Evolutionary conservation across 1,284 basidiomycete genomes (phyloP).

Genomic region (Flammula alnicola): DNA sequence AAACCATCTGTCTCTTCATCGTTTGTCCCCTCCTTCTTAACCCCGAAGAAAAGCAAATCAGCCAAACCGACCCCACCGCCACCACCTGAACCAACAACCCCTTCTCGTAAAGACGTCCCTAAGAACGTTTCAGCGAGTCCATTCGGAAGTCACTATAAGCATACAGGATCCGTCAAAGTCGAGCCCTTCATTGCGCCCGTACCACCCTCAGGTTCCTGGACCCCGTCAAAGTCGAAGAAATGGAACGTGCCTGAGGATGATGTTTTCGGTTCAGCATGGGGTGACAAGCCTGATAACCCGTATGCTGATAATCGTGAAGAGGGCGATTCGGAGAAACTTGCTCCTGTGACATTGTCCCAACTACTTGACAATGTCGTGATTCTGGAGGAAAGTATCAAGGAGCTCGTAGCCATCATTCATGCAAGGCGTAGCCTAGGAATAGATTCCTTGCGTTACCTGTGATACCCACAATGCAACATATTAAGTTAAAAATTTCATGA

Average conservation of each 20-base stretch:
- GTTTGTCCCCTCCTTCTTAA: constrained; percentile 73
- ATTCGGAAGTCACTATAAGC: constrained; percentile 85
- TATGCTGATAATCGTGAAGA: constrained; percentile 32
- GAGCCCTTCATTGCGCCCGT: constrained; percentile 70
- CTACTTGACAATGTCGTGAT: constrained; percentile 95
- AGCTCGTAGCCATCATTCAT: constrained; percentile 87
- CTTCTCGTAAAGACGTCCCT: constrained; percentile 41
- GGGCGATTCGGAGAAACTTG: constrained; percentile 41
- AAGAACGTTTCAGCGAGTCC: constrained; percentile 71
- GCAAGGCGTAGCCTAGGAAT: constrained; percentile 87
- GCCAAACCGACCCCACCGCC: constrained; percentile 37
- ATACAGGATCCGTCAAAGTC: constrained; percentile 75
- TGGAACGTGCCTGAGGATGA: constrained; percentile 66
- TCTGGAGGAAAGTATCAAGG: constrained; percentile 95
- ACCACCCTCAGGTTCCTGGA: constrained; percentile 67
- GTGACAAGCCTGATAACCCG: constrained; percentile 36
- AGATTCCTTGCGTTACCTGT: constrained; percentile 80
- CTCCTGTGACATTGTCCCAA: constrained; percentile 75
- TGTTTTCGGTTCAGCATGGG: constrained; percentile 69
- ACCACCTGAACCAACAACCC: constrained; percentile 45
- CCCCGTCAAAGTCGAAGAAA: constrained; percentile 53
- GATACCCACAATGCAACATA: constrained; percentile 14
- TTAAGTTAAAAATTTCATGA: constrained; percentile 1
- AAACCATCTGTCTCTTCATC: constrained; percentile 57
- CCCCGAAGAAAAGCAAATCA: constrained; percentile 70